A percentile compares a stretch with the other conserved stretches of the same genome.
These are phyloP conservation scores for Hemerocallis citrina DNA, from an alignment of 106 monocot species.

Conservation along the genomic window DNA sequence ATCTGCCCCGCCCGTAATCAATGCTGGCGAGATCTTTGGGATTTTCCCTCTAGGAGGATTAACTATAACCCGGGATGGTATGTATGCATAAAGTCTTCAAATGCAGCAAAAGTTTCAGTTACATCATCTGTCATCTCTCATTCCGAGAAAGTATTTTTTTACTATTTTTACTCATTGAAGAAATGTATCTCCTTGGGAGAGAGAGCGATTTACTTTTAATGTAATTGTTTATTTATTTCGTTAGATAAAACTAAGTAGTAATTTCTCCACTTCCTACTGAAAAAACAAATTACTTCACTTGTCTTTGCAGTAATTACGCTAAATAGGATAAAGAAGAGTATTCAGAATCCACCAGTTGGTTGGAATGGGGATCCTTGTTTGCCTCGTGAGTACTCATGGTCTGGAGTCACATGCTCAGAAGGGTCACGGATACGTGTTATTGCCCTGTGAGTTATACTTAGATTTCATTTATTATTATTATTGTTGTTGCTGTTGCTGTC, in stretches of 20 bases:
- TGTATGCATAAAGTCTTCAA: not conserved
- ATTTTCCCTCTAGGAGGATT: constrained; percentile 35
- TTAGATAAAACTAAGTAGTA: no score
- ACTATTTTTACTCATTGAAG: no score
- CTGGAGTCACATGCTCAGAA: constrained; percentile 63
- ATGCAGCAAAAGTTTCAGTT: no score
- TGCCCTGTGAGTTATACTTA: constrained; percentile 57
- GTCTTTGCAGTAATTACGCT: constrained; percentile 52
- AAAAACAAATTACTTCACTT: not conserved
- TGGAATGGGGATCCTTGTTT: constrained; percentile 95
- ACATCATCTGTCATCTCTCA: no score
- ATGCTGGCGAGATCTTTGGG: constrained; percentile 82
- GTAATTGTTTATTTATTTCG: no score
- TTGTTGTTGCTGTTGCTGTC: not conserved
- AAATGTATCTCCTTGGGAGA: no score
- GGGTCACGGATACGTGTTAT: constrained; percentile 41
- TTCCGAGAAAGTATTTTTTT: no score
- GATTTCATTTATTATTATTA: not conserved
- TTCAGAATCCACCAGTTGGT: constrained; percentile 56
- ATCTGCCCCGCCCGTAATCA: constrained; percentile 53
- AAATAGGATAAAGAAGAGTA: constrained; percentile 36
- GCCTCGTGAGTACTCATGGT: constrained; percentile 71
- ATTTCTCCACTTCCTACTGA: not conserved
- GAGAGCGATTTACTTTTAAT: no score
- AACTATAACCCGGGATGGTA: constrained; percentile 71